These are phyloP conservation scores for Metschnikowia santaceciliae DNA, from an alignment of 805 yeast species.

Conservation along the genomic window DNA sequence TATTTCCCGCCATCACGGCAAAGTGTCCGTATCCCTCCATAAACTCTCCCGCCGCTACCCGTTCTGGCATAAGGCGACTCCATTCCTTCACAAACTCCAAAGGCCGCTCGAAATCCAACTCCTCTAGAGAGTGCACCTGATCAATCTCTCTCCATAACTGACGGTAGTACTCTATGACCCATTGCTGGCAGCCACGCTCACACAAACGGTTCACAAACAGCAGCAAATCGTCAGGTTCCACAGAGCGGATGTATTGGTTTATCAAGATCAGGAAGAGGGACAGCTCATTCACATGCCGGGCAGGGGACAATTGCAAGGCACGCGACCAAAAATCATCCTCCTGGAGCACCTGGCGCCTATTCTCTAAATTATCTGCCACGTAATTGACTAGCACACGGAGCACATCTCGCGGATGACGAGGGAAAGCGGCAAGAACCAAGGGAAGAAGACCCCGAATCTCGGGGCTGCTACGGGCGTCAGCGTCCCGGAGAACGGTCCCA, in stretches of 20 bases:
- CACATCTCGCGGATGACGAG: conserved; percentile 15
- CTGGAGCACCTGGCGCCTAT: conserved; percentile 11
- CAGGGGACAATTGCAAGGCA: background rate
- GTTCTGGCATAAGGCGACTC: conserved; percentile 1
- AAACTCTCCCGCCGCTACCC: conserved; percentile 3
- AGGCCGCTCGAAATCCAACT: conserved; percentile 1
- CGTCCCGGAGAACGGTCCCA: conserved; percentile 21
- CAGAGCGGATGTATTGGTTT: conserved; percentile 30
- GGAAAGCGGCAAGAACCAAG: conserved; percentile 6
- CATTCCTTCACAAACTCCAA: conserved; percentile 11
- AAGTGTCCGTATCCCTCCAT: background rate
- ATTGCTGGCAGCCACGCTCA: conserved; percentile 1
- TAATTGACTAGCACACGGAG: conserved; percentile 33
- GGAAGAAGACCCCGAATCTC: conserved; percentile 9
- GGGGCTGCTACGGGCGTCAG: conserved; percentile 14
- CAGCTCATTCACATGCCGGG: conserved; percentile 3
- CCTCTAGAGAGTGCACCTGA: background rate
- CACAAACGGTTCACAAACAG: conserved; percentile 15
- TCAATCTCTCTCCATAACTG: background rate
- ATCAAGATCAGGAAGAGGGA: conserved; percentile 22
- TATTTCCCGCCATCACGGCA: background rate
- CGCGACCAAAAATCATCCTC: conserved; percentile 12
- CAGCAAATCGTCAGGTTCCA: conserved; percentile 17
- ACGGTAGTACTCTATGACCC: conserved; percentile 11
- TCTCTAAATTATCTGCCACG: conserved; percentile 31